phyloP scores from a whole-genome alignment of 805 yeast species.

The Ogataea paraovalis region DNA sequence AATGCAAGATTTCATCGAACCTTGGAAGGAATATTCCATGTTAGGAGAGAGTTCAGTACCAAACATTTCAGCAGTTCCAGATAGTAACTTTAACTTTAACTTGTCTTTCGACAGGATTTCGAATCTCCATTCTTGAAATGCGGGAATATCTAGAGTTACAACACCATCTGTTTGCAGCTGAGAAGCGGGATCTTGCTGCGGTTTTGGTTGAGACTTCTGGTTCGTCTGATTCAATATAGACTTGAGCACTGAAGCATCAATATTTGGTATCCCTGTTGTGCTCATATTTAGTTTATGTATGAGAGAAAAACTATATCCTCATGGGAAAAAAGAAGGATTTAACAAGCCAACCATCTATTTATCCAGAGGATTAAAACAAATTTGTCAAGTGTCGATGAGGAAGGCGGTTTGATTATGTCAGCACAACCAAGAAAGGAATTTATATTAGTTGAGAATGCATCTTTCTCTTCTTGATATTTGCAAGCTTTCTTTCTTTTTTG shows the following conservation, averaged over 20 bases:
- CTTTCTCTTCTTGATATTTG: too few relatives aligned
- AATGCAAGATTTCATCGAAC: conserved; percentile 48
- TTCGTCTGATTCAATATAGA: conserved; percentile 17
- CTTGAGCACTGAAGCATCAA: conserved; percentile 22
- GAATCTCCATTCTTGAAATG: conserved; percentile 68
- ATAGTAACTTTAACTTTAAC: conserved; percentile 45
- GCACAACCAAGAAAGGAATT: too few relatives aligned
- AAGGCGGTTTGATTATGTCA: too few relatives aligned
- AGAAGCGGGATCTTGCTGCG: conserved; percentile 3
- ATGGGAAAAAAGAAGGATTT: too few relatives aligned
- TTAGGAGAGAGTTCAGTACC: conserved; percentile 89
- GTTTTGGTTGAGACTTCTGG: not conserved
- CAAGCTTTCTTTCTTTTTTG: too few relatives aligned
- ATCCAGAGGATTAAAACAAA: too few relatives aligned
- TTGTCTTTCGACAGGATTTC: conserved; percentile 51
- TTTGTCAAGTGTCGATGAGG: too few relatives aligned
- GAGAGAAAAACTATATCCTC: too few relatives aligned
- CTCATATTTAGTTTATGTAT: conserved; percentile 2
- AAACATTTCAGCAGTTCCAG: conserved; percentile 83
- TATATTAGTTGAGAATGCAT: too few relatives aligned
- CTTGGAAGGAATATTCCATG: conserved; percentile 53
- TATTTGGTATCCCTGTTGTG: conserved; percentile 4
- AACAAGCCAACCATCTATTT: too few relatives aligned
- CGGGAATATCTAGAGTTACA: conserved; percentile 17
- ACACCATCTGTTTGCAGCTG: conserved; percentile 1